Conservation (phyloP, 257 asterid genomes). For the Gentiana dahurica region DNA sequence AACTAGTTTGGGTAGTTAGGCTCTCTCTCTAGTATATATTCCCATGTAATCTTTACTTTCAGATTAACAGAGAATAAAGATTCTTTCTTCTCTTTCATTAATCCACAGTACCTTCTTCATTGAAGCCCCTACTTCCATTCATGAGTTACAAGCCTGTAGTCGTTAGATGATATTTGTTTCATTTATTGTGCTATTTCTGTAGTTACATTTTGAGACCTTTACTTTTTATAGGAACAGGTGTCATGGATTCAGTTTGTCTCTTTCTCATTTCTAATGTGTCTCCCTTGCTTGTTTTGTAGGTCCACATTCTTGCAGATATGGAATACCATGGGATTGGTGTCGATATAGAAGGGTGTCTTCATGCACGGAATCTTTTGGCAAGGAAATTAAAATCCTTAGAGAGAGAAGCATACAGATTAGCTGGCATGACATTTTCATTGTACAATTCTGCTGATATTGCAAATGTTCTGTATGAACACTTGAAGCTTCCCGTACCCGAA, state of each 20-base stretch:
- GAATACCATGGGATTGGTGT: constrained; percentile 94
- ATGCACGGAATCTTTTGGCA: constrained; percentile 62
- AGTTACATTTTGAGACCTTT: too few species aligned
- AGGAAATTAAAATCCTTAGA: constrained; percentile 67
- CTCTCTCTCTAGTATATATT: too few species aligned
- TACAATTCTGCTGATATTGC: constrained; percentile 92
- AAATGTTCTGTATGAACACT: constrained; percentile 72
- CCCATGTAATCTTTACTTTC: too few species aligned
- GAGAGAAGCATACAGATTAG: constrained; percentile 75
- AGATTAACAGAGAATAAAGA: too few species aligned
- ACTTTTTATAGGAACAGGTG: neutral
- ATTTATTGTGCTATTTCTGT: too few species aligned
- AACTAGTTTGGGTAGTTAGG: too few species aligned
- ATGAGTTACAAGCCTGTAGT: too few species aligned
- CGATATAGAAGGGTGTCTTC: constrained; percentile 94
- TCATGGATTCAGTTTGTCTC: neutral
- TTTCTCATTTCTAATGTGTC: neutral
- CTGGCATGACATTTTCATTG: constrained; percentile 81
- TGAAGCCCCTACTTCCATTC: too few species aligned
- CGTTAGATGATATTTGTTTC: too few species aligned
- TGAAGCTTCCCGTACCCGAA: constrained; percentile 86
- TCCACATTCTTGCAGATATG: constrained; percentile 82
- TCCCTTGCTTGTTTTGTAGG: constrained; percentile 31
- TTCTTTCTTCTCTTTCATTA: too few species aligned
- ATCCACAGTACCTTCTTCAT: too few species aligned